phyloP scores from a whole-genome alignment of 306 rosid species.

The Sindora glabra region DNA sequence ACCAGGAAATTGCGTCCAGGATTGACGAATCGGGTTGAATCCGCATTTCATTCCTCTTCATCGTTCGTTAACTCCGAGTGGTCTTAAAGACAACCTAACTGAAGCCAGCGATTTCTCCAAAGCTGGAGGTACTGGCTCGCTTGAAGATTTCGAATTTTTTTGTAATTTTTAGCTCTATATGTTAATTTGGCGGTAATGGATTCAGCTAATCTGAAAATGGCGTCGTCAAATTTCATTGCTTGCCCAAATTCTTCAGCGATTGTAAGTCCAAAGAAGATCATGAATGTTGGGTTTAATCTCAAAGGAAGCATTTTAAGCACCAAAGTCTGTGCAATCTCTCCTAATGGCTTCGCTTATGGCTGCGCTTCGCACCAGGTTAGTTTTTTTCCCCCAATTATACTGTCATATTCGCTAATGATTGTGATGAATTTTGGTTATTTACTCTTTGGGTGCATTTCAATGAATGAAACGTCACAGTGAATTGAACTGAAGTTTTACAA shows the following conservation, averaged over 20 bases:
- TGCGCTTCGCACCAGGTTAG: conserved; percentile 43
- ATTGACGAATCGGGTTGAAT: neutral
- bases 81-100: neutral
- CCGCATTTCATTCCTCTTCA: neutral
- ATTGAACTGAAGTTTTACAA: too few relatives aligned
- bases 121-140: neutral
- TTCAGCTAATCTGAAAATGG: conserved; percentile 37
- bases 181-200: conserved; percentile 20
- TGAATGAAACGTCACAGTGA: neutral
- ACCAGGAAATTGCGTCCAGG: too few relatives aligned
- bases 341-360: conserved; percentile 43
- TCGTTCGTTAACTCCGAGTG: conserved; percentile 19
- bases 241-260: conserved; percentile 18
- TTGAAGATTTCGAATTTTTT: neutral
- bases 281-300: conserved; percentile 17
- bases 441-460: neutral
- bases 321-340: conserved; percentile 31
- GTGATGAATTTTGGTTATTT: neutral
- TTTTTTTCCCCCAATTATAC: neutral
- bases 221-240: conserved; percentile 23
- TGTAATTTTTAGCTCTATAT: neutral
- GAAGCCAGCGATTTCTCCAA: conserved; percentile 21
- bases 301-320: conserved; percentile 4
- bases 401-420: neutral
- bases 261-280: neutral